Conservation (phyloP, 768 basidiomycete species). For the Leccinum longicurvipes region DNA sequence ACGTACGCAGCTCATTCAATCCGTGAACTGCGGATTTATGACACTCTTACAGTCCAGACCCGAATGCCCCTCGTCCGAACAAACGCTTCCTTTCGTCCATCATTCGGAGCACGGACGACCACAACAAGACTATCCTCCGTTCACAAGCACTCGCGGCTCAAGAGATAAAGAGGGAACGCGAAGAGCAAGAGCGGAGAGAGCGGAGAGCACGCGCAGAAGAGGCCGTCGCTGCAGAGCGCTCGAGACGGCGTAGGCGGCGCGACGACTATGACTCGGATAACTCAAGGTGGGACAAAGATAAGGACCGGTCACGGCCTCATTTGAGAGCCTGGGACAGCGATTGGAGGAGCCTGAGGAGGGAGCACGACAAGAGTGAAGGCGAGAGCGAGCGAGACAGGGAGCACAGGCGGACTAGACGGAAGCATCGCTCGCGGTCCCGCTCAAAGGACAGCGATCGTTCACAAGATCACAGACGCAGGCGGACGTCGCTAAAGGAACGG, state of each 20-base stretch:
- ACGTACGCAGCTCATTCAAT: constrained; percentile 37
- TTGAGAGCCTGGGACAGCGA: constrained; percentile 41
- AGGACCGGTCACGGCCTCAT: constrained; percentile 46
- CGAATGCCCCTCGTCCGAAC: constrained; percentile 73
- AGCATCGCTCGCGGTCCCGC: constrained; percentile 30
- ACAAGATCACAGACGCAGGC: constrained; percentile 20
- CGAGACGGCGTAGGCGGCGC: constrained; percentile 38
- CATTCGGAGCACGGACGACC: constrained; percentile 92
- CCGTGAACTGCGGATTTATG: neutral
- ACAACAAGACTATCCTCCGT: constrained; percentile 81
- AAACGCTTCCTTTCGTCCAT: constrained; percentile 83
- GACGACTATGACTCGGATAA: constrained; percentile 26
- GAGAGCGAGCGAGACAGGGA: constrained; percentile 20
- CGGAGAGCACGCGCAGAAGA: constrained; percentile 69
- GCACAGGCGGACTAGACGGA: constrained; percentile 19
- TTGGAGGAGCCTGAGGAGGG: constrained; percentile 42
- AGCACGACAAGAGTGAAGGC: constrained; percentile 40
- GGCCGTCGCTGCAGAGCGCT: constrained; percentile 64
- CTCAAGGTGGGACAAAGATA: constrained; percentile 37
- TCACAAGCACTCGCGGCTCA: constrained; percentile 71
- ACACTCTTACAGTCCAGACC: constrained; percentile 49
- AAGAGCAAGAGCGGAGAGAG: constrained; percentile 63
- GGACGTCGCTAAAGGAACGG: constrained; percentile 15
- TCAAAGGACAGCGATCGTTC: constrained; percentile 21
- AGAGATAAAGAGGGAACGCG: constrained; percentile 64